These are phyloP conservation scores for Incumbomyces delicatus DNA, from an alignment of 2,329 filamentous ascomycete genomes.

Conservation along the genomic window DNA sequence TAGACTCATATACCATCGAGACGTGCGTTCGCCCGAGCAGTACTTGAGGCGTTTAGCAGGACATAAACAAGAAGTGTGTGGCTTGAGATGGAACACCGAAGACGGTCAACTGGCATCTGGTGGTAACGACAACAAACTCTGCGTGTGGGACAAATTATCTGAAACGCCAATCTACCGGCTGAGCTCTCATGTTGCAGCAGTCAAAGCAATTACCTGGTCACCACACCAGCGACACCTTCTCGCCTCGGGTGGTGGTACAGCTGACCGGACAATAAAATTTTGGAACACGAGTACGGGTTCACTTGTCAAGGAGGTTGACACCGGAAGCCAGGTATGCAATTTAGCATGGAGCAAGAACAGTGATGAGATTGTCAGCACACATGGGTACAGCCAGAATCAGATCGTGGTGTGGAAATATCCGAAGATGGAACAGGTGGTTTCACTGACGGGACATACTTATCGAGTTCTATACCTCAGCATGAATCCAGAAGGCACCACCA, in stretches of 20 bases:
- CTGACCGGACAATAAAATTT: conserved; percentile 93
- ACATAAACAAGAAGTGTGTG: conserved; percentile 97
- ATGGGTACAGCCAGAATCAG: conserved; percentile 96
- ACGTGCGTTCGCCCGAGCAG: conserved; percentile 86
- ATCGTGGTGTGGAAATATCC: conserved; percentile 99
- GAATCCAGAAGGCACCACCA: conserved; percentile 87
- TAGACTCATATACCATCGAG: conserved; percentile 86
- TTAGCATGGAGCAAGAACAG: conserved; percentile 95
- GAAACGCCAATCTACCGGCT: conserved; percentile 90
- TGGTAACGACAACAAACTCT: conserved; percentile 96
- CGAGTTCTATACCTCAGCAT: conserved; percentile 92
- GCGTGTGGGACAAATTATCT: conserved; percentile 97
- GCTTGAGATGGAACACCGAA: conserved; percentile 92
- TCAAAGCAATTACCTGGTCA: conserved; percentile 97
- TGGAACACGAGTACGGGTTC: conserved; percentile 87
- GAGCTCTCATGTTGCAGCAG: conserved; percentile 85
- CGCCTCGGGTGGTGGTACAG: conserved; percentile 92
- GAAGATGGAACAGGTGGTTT: conserved; percentile 93
- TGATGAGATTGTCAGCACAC: conserved; percentile 93
- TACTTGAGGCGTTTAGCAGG: conserved; percentile 79
- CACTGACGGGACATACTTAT: conserved; percentile 91
- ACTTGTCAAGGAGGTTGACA: conserved; percentile 80
- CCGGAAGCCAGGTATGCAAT: conserved; percentile 97
- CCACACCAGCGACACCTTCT: conserved; percentile 88
- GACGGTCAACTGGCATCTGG: conserved; percentile 91